Conservation (phyloP, 2,329 filamentous ascomycete genomes). For the Hysterium pulicare region DNA sequence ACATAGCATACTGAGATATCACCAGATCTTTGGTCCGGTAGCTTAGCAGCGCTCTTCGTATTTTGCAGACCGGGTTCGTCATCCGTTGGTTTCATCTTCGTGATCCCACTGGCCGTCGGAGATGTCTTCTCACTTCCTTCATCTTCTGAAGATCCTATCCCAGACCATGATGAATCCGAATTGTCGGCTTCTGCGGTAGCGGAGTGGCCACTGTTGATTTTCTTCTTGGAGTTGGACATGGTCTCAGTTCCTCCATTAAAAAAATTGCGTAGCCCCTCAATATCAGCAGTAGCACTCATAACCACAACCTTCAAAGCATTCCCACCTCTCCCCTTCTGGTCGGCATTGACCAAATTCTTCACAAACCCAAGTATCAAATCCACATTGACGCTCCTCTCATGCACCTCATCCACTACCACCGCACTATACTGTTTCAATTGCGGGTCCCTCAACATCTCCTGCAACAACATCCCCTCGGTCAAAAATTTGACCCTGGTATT, state of each 20-base stretch:
- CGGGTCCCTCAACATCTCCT: constrained; percentile 87
- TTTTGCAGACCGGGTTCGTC: constrained; percentile 2
- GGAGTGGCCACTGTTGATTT: constrained; percentile 8
- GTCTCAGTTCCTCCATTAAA: constrained; percentile 50
- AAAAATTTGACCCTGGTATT: constrained; percentile 88
- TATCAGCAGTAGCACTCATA: constrained; percentile 96
- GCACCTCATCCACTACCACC: constrained; percentile 91
- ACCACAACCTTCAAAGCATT: constrained; percentile 81
- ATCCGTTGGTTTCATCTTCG: constrained; percentile 1
- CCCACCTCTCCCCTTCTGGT: constrained; percentile 64
- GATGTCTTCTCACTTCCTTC: constrained; percentile 4
- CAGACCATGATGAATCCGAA: constrained; percentile 18
- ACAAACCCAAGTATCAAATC: constrained; percentile 88
- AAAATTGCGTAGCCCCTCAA: constrained; percentile 72
- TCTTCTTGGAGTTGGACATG: constrained; percentile 5
- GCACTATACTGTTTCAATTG: constrained; percentile 81
- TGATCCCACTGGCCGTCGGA: constrained; percentile 2
- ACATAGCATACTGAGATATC: constrained; percentile 62
- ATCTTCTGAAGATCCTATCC: constrained; percentile 16
- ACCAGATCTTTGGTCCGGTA: constrained; percentile 5
- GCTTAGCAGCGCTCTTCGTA: neutral
- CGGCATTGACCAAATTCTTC: constrained; percentile 66
- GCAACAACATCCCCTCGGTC: constrained; percentile 92
- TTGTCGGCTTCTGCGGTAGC: constrained; percentile 6
- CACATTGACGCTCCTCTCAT: constrained; percentile 92